A percentile compares a stretch with the other conserved stretches of the same genome.
These are phyloP conservation scores for Avena atlantica DNA, from an alignment of 176 grass and related monocot species.

Conservation along the genomic window DNA sequence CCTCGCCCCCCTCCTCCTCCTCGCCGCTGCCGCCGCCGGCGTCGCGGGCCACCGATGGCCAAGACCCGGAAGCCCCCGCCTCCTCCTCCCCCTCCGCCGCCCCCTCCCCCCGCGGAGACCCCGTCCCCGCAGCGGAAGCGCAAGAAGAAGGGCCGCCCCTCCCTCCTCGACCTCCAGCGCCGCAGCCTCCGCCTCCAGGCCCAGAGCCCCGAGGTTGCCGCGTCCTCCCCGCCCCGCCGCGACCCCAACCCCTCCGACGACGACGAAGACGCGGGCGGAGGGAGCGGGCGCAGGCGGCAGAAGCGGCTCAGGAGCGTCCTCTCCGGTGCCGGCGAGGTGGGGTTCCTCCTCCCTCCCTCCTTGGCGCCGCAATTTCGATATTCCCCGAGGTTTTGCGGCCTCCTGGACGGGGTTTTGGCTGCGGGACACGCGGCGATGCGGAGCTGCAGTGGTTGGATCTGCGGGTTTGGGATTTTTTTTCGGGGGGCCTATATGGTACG, in stretches of 20 bases:
- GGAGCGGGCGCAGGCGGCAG: constrained; percentile 44
- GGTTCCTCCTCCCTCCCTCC: neutral
- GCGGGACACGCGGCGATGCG: constrained; percentile 57
- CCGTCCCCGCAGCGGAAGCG: constrained; percentile 41
- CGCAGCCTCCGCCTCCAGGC: constrained; percentile 67
- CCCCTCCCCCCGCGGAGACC: constrained; percentile 31
- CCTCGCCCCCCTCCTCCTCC: constrained; percentile 5
- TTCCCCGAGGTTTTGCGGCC: constrained; percentile 23
- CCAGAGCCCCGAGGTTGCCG: constrained; percentile 51
- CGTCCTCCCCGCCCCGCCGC: constrained; percentile 8
- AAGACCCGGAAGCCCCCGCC: constrained; percentile 54
- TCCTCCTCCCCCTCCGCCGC: neutral
- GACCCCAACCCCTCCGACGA: constrained; percentile 41
- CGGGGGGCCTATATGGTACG: constrained; percentile 8
- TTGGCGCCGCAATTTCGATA: constrained; percentile 40
- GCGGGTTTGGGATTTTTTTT: constrained; percentile 44
- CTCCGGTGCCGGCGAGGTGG: constrained; percentile 55
- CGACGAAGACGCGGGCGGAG: constrained; percentile 45
- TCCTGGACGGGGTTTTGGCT: constrained; percentile 32
- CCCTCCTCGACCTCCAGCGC: constrained; percentile 70
- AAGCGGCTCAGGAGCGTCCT: constrained; percentile 66
- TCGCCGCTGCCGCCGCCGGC: constrained; percentile 34
- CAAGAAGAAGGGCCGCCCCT: constrained; percentile 75
- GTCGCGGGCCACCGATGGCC: constrained; percentile 46
- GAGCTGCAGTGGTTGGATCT: constrained; percentile 58